Evolutionary conservation across 2,329 filamentous ascomycete species (phyloP), one percentile per base, ranked within the genome.

Genomic region (Venturia oleaginea): DNA sequence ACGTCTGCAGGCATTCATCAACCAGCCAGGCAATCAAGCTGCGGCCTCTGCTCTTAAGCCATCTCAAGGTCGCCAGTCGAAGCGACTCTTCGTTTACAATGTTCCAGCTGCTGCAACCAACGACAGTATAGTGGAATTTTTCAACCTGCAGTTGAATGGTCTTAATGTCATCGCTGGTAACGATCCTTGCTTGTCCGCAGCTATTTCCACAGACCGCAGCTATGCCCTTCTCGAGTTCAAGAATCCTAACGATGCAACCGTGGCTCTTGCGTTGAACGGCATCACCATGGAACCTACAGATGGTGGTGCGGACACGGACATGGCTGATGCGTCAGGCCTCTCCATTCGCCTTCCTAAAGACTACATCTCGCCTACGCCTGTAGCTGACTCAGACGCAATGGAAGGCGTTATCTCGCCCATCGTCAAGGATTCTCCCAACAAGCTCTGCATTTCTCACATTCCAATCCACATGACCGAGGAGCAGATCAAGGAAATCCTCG

Each of bases 81-180:
- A 95, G 80, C 90, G 95, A 69, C 84, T 99, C 30, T 85, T 99
- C 69, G 85, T 92, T 37, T 87, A 91, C 77, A 96, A 96, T 73
- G 77, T 99, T 17, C 89, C 93, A 2, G 71, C 83, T 1, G 83
- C 80, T 30, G 83, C 84, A n/a, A 90, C 85, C 17, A 91, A 96
- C 66, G 92, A 96, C 63, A 80, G 78, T 67, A 75, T 99, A 48
- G 79, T 88, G 66, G 83, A 86, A 27, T 99, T 97, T 78, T 97
- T 99, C 83, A 99, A 99, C 72, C 81, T 96, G 30, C 92, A 97
- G 75, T 84, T 99, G 62, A 97, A 99, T 71, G 92, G 92, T n/a
- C 80, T 99, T 59, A 99, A 99, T 71, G 89, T 97, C 42, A 86
- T 96, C 62, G 87, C 91, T 68, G 87, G 85, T 68, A 83, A 84